A percentile compares a stretch with the other conserved stretches of the same genome.
Conservation (phyloP, 2,329 filamentous ascomycete genomes). For the Nannizziopsis arthrosporioides region DNA sequence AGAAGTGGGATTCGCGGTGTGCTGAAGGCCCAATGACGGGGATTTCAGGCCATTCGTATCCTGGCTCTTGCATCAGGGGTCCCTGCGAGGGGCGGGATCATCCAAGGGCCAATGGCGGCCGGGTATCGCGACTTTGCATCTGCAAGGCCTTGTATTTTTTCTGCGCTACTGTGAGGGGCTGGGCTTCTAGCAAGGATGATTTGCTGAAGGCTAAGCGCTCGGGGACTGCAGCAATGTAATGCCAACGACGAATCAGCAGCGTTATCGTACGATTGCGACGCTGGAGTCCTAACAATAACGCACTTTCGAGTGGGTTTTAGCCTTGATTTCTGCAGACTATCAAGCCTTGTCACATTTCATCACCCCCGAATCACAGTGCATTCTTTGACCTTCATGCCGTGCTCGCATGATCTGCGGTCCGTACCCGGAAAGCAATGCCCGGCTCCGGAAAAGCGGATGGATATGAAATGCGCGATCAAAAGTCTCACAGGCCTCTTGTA, state of each 20-base stretch:
- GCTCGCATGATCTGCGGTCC: background rate
- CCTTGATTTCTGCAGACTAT: background rate
- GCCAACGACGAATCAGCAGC: slow-evolving; percentile 8
- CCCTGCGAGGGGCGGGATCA: background rate
- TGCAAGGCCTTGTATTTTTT: background rate
- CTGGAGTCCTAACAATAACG: background rate
- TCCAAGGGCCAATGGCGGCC: slow-evolving; percentile 2
- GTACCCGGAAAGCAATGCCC: background rate
- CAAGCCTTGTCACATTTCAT: slow-evolving; percentile 5
- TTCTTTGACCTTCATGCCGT: background rate
- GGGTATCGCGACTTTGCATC: background rate
- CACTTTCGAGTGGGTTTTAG: background rate
- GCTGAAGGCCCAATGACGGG: background rate
- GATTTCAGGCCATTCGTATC: background rate
- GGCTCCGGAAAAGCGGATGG: background rate
- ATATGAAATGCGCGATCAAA: no score
- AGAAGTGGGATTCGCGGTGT: background rate
- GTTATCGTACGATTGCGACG: background rate
- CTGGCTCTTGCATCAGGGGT: background rate
- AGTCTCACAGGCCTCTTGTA: no score
- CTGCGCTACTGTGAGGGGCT: slow-evolving; percentile 3
- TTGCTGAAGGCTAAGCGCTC: slow-evolving; percentile 14
- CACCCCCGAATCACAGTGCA: background rate
- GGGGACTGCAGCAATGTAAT: background rate
- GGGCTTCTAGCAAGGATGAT: slow-evolving; percentile 6